phyloP scores from a whole-genome alignment of 768 basidiomycete genomes.

The Imleria badia region DNA sequence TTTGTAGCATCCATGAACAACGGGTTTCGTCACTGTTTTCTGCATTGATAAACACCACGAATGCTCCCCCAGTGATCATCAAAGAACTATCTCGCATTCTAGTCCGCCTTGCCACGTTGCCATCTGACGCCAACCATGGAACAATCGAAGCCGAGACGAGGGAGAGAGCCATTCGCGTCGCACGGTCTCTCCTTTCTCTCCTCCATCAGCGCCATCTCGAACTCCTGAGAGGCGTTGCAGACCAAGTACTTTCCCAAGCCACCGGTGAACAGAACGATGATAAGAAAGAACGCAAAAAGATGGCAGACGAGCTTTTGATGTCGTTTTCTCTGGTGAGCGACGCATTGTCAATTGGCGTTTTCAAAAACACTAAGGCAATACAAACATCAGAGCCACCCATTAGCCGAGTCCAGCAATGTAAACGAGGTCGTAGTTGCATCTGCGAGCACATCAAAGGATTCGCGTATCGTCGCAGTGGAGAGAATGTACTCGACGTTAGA shows the following conservation, averaged over 20 bases:
- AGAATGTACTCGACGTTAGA: constrained; percentile 47
- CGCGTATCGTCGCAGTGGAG: constrained; percentile 60
- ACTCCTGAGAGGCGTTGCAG: constrained; percentile 43
- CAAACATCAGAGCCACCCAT: constrained; percentile 21
- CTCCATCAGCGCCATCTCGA: constrained; percentile 67
- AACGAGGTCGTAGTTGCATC: constrained; percentile 53
- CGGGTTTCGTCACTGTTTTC: constrained; percentile 29
- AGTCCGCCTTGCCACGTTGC: constrained; percentile 18
- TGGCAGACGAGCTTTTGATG: constrained; percentile 53
- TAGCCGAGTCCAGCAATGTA: constrained; percentile 32
- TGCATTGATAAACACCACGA: constrained; percentile 28
- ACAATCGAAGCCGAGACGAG: neutral
- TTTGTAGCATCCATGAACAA: constrained; percentile 33
- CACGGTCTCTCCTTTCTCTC: constrained; percentile 45
- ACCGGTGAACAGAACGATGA: constrained; percentile 21
- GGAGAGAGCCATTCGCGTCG: constrained; percentile 7
- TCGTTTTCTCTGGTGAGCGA: constrained; percentile 56
- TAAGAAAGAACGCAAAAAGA: constrained; percentile 37
- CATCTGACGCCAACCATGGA: neutral
- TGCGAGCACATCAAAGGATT: constrained; percentile 57
- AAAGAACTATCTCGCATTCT: constrained; percentile 24
- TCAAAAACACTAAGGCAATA: neutral
- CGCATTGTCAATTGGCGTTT: neutral
- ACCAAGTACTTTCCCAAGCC: constrained; percentile 35
- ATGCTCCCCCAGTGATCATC: constrained; percentile 21